These are phyloP conservation scores for Phytopythium mirpurense DNA, from an alignment of 352 stramenopile genomes.

Conservation along the genomic window DNA sequence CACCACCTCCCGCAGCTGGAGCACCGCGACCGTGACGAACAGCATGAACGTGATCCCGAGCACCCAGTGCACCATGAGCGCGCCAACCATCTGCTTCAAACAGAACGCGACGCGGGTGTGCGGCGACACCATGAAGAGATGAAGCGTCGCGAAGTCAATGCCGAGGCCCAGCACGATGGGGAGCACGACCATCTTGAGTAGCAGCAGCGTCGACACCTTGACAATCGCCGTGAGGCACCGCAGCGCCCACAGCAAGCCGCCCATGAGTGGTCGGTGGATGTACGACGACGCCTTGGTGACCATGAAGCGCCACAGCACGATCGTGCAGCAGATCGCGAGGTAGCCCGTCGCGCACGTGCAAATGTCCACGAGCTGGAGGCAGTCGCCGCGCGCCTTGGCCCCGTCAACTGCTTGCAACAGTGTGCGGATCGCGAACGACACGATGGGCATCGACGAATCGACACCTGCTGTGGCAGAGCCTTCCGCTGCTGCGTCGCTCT, in stretches of 20 bases:
- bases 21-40: slow-evolving; percentile 94
- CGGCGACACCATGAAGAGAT: slow-evolving; percentile 80
- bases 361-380: slow-evolving; percentile 79
- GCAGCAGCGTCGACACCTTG: slow-evolving; percentile 94
- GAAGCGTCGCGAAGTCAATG: slow-evolving; percentile 91
- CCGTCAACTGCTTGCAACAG: slow-evolving; percentile 48
- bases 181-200: slow-evolving; percentile 98
- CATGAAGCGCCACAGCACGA: slow-evolving; percentile 82
- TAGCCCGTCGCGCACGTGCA: slow-evolving; percentile 79
- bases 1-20: slow-evolving; percentile 93
- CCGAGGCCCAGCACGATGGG: slow-evolving; percentile 92
- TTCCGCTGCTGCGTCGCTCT: slow-evolving; percentile 10
- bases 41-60: slow-evolving; percentile 98
- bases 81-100: slow-evolving; percentile 87
- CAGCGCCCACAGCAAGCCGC: slow-evolving; percentile 72
- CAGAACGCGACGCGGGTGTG: slow-evolving; percentile 77
- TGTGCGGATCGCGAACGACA: slow-evolving; percentile 44
- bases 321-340: slow-evolving; percentile 78
- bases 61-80: slow-evolving; percentile 96
- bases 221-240: slow-evolving; percentile 83
- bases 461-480: neutral
- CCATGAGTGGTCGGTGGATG: slow-evolving; percentile 77
- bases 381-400: slow-evolving; percentile 66
- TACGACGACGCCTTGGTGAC: slow-evolving; percentile 80
- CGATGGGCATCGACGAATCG: slow-evolving; percentile 17